Evolutionary conservation across 2,329 filamentous ascomycete species (phyloP), one percentile per base, ranked within the genome.

Genomic region (Fusarium tanahbumbuense): DNA sequence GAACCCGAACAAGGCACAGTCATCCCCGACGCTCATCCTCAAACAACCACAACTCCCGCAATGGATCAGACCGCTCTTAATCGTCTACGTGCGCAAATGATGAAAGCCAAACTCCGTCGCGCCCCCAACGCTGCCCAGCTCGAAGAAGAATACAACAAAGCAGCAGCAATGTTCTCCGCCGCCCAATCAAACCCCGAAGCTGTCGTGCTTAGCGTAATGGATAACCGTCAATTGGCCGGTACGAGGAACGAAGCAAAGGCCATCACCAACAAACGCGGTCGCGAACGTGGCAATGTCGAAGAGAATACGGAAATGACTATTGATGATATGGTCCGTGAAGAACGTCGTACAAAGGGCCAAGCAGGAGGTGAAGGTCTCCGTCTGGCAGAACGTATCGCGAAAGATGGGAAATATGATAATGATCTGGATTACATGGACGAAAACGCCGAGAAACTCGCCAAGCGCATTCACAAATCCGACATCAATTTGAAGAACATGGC

Each of bases 401-500:
- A 97, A 78, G 96, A 99, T 79, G 88, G 82, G 50, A 97, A 94
- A 77, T 99, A 97, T 78, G 91, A 93, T 82, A 90, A 97, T 76
- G 92, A 97, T 78, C 88, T 99, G 27, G 95, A 99, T 56, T 99
- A 99, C 81, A 92, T 98, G 86, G 95, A 99, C 78, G 96, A 98
- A 74, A 98, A 99, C 76, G 96, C 96, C 18, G 87, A 89, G 54
- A 97, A 95, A 80, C 89, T 99, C 15, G 94, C 95, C 28, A 91
- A 90, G 75, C 90, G 92, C 27, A 92, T 97, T 16, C 92, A 97
- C 77, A 96, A 94, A 78, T 95, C 92, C 41, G 93, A 97, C 71
- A 85, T 93, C 69, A 94, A 93, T 79, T 87, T 99, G 63, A 94
- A 94, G 78, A 97, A 94, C 78, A 87, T 89, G 55, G 94, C 97